These are phyloP conservation scores for Rhizoclosmatium sp. DNA, from an alignment of 192 early-diverging fungal genomes.

Conservation along the genomic window DNA sequence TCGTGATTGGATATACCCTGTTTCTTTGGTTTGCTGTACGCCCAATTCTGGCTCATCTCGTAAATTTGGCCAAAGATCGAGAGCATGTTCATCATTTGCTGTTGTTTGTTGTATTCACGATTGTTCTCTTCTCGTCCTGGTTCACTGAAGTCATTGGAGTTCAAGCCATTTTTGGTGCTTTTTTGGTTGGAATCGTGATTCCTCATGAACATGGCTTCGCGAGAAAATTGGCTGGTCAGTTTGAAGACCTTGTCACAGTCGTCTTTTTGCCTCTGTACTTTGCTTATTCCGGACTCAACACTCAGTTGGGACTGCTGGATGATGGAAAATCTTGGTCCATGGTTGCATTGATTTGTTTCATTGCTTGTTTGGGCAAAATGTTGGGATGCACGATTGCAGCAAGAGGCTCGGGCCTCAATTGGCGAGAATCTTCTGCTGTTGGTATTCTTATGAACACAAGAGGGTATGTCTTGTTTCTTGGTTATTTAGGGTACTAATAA, in stretches of 20 bases:
- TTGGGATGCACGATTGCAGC: conserved; percentile 65
- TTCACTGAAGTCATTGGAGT: conserved; percentile 68
- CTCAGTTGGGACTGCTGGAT: conserved; percentile 77
- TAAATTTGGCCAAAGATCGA: conserved; percentile 5
- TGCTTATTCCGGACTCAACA: conserved; percentile 90
- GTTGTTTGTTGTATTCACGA: conserved; percentile 74
- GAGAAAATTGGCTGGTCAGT: conserved; percentile 83
- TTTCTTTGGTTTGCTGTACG: conserved; percentile 74
- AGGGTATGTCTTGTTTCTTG: conserved; percentile 53
- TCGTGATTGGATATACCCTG: conserved; percentile 66
- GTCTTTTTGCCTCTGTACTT: conserved; percentile 91
- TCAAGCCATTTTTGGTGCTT: conserved; percentile 93
- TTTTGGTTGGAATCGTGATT: conserved; percentile 85
- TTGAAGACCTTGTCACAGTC: conserved; percentile 86
- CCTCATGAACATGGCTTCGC: conserved; percentile 90
- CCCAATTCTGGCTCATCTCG: conserved; percentile 59
- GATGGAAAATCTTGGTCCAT: conserved; percentile 77
- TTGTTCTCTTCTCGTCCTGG: conserved; percentile 71
- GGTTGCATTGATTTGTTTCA: conserved; percentile 74
- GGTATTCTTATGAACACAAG: conserved; percentile 97
- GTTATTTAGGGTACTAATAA: background rate
- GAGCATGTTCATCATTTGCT: conserved; percentile 54
- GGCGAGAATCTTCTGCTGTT: conserved; percentile 83
- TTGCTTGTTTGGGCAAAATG: conserved; percentile 88
- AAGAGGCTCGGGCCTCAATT: conserved; percentile 66